Evolutionary conservation across 495 filamentous ascomycete genomes (phyloP).

Genomic region (Trichoderma parareesei): DNA sequence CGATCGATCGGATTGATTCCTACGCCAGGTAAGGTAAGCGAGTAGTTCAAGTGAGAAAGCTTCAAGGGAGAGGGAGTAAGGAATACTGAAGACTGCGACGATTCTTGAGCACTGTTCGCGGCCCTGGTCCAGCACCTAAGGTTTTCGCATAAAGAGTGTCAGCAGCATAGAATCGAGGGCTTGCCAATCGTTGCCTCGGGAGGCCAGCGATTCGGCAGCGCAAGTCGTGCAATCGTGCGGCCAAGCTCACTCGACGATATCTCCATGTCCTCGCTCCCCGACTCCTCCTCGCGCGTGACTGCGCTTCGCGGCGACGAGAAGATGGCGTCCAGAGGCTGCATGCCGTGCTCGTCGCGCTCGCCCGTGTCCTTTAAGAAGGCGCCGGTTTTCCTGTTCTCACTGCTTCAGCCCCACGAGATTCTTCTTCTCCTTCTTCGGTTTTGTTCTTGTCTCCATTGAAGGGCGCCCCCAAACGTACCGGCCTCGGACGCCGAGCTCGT

Average conservation of each 20-base stretch:
- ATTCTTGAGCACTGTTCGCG: slow-evolving; percentile 11
- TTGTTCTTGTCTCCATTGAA: not conserved
- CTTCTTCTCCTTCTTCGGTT: not conserved
- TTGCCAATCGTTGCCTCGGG: not conserved
- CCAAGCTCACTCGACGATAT: slow-evolving; percentile 6
- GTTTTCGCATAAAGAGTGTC: not conserved
- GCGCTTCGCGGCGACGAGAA: slow-evolving; percentile 80
- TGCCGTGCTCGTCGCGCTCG: slow-evolving; percentile 80
- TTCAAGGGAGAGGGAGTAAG: slow-evolving; percentile 24
- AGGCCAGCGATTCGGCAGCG: not conserved
- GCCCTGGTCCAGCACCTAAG: slow-evolving; percentile 11
- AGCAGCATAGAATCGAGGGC: not conserved
- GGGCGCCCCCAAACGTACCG: slow-evolving; percentile 28
- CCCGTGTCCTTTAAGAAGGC: slow-evolving; percentile 71
- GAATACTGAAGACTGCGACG: not conserved
- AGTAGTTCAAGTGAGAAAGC: slow-evolving; percentile 20
- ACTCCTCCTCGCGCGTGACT: slow-evolving; percentile 25
- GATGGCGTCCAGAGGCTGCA: slow-evolving; percentile 75
- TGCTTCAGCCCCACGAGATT: not conserved
- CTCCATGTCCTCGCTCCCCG: slow-evolving; percentile 18
- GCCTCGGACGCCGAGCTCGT: slow-evolving; percentile 41
- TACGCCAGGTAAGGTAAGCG: slow-evolving; percentile 45
- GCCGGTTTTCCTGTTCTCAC: slow-evolving; percentile 59
- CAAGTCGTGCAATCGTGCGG: not conserved
- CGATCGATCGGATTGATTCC: slow-evolving; percentile 36